A percentile compares a stretch with the other conserved stretches of the same genome.
phyloP scores from a whole-genome alignment of 371 early-diverging fungal genomes.

The Dichotomocladium elegans region DNA sequence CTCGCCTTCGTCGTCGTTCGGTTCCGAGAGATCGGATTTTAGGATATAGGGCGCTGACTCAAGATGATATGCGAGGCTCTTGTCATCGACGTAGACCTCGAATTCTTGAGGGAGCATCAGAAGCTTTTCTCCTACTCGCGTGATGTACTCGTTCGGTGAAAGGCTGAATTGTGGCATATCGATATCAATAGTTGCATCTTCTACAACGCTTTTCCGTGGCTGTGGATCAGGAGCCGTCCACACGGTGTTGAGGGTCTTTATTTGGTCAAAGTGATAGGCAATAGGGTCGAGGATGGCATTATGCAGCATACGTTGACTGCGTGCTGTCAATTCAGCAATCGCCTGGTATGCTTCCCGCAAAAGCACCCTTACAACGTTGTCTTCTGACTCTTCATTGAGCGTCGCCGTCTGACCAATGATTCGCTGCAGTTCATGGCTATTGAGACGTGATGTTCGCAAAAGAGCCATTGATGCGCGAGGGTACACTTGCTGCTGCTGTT shows the following conservation, averaged over 20 bases:
- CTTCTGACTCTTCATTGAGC: slow-evolving; percentile 9
- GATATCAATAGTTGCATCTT: slow-evolving; percentile 15
- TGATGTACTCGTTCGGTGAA: slow-evolving; percentile 63
- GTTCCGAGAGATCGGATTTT: background rate
- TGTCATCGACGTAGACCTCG: slow-evolving; percentile 60
- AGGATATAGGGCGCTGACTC: slow-evolving; percentile 51
- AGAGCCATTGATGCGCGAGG: slow-evolving; percentile 45
- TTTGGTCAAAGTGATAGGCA: slow-evolving; percentile 32
- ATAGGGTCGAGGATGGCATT: slow-evolving; percentile 55
- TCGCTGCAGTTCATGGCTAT: slow-evolving; percentile 30
- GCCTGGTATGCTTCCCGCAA: slow-evolving; percentile 7
- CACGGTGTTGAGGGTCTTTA: slow-evolving; percentile 38
- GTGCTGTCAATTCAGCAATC: slow-evolving; percentile 25
- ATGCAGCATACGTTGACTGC: slow-evolving; percentile 58
- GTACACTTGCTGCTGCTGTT: slow-evolving; percentile 2
- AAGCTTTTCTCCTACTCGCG: slow-evolving; percentile 65
- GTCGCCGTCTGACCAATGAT: slow-evolving; percentile 16
- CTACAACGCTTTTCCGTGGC: slow-evolving; percentile 11
- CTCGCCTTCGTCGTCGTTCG: slow-evolving; percentile 14
- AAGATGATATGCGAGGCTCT: slow-evolving; percentile 49
- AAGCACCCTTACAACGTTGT: slow-evolving; percentile 1
- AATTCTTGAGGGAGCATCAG: slow-evolving; percentile 68
- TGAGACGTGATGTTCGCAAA: slow-evolving; percentile 52
- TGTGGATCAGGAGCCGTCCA: slow-evolving; percentile 21
- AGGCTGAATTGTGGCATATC: slow-evolving; percentile 58